Conservation (phyloP, 2,329 filamentous ascomycete genomes). For the Dactylellina drechsleri region DNA sequence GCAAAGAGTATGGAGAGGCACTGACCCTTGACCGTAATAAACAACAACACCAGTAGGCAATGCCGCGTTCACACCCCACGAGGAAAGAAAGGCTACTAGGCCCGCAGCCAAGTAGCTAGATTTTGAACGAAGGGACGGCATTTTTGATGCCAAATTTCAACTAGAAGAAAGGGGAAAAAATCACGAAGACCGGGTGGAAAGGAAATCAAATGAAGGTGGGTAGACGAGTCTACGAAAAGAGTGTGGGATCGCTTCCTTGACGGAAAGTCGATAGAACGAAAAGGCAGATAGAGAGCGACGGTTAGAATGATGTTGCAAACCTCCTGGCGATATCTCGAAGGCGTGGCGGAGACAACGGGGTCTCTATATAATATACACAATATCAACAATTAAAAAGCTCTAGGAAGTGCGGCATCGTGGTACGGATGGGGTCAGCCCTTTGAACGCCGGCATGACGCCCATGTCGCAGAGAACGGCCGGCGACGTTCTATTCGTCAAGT, state of each 20-base stretch:
- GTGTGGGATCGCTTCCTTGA: constrained; percentile 36
- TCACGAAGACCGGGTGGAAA: constrained; percentile 1
- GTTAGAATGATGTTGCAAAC: constrained; percentile 9
- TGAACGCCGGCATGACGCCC: constrained; percentile 7
- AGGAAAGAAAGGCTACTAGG: constrained; percentile 34
- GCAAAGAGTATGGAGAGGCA: neutral
- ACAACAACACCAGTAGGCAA: constrained; percentile 9
- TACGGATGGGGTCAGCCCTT: neutral
- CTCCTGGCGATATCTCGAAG: neutral
- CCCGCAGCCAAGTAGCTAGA: constrained; percentile 19
- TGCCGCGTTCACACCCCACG: constrained; percentile 23
- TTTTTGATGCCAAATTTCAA: constrained; percentile 38
- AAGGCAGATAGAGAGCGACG: constrained; percentile 17
- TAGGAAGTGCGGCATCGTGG: constrained; percentile 16
- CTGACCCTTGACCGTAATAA: constrained; percentile 53
- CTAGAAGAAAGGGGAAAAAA: constrained; percentile 4
- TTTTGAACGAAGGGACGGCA: constrained; percentile 51
- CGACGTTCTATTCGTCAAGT: constrained; percentile 11
- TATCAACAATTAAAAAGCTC: neutral
- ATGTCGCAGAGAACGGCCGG: constrained; percentile 1
- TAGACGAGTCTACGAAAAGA: constrained; percentile 29
- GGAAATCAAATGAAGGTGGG: constrained; percentile 23
- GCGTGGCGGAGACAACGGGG: neutral
- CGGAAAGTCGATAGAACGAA: constrained; percentile 39
- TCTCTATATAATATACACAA: neutral